Conservation (phyloP, 2,329 filamentous ascomycete species). For the Penicillium sp. region DNA sequence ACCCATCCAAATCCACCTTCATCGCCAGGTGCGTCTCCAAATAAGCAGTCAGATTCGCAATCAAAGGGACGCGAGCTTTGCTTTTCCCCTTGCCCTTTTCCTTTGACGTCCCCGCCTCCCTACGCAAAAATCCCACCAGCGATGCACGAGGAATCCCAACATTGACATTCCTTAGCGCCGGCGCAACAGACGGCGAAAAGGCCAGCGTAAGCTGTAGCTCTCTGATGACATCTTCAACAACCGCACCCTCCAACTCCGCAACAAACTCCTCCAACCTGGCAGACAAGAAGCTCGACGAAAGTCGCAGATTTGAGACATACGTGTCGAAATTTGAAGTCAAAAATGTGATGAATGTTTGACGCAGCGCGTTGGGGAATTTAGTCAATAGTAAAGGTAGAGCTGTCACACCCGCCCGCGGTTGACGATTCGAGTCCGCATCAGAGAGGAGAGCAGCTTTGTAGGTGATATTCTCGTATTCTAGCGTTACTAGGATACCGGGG, state of each 20-base stretch:
- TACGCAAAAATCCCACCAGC: conserved; percentile 26
- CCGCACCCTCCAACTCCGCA: conserved; percentile 16
- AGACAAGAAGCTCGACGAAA: conserved; percentile 53
- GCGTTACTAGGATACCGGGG: conserved; percentile 52
- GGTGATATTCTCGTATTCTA: conserved; percentile 54
- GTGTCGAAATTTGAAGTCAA: conserved; percentile 56
- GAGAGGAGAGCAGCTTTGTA: conserved; percentile 58
- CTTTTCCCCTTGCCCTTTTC: conserved; percentile 15
- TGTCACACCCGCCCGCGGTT: conserved; percentile 44
- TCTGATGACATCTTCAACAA: conserved; percentile 39
- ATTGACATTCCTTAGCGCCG: conserved; percentile 40
- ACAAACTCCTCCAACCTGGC: conserved; percentile 47
- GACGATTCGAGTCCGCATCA: conserved; percentile 31
- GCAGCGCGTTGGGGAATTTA: conserved; percentile 54
- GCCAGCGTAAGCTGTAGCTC: conserved; percentile 47
- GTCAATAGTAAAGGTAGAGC: conserved; percentile 56
- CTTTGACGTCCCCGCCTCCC: conserved; percentile 2
- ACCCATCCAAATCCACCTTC: conserved; percentile 39
- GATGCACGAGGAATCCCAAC: conserved; percentile 40
- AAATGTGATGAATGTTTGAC: conserved; percentile 55
- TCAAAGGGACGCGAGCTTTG: conserved; percentile 18
- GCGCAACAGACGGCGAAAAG: conserved; percentile 41
- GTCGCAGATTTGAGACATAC: conserved; percentile 49
- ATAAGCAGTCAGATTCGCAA: conserved; percentile 38
- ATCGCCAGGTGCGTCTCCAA: conserved; percentile 46